These are phyloP conservation scores for Dictyostelium citrinum DNA, from an alignment of 78 protist species.

Conservation along the genomic window DNA sequence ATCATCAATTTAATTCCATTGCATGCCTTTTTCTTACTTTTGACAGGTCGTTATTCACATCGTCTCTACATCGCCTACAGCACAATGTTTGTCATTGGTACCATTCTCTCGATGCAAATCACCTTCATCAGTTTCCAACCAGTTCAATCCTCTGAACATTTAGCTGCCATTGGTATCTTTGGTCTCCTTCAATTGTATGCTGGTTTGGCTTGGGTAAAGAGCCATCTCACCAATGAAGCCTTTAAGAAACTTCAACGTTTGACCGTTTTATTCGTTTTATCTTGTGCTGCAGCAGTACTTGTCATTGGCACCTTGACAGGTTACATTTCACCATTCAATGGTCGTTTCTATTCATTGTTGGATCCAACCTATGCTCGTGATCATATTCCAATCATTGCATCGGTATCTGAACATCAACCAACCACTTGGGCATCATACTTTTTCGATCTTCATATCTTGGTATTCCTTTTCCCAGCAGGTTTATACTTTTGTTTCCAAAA, in stretches of 20 bases:
- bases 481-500: slow-evolving; percentile 91
- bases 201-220: slow-evolving; percentile 75
- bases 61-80: slow-evolving; percentile 95
- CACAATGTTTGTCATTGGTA: slow-evolving; percentile 92
- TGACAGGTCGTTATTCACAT: slow-evolving; percentile 89
- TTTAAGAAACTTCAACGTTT: slow-evolving; percentile 39
- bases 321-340: slow-evolving; percentile 93
- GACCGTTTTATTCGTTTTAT: slow-evolving; percentile 47
- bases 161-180: slow-evolving; percentile 95
- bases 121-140: slow-evolving; percentile 96
- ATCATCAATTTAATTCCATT: slow-evolving; percentile 97
- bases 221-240: slow-evolving; percentile 32
- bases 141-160: slow-evolving; percentile 95
- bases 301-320: slow-evolving; percentile 80
- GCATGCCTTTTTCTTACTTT: slow-evolving; percentile 87
- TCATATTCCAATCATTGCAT: slow-evolving; percentile 98
- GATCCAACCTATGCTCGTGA: slow-evolving; percentile 98
- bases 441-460: slow-evolving; percentile 95
- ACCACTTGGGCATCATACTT: slow-evolving; percentile 97
- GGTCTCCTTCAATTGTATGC: slow-evolving; percentile 84
- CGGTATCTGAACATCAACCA: slow-evolving; percentile 99
- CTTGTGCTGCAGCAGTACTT: slow-evolving; percentile 40
- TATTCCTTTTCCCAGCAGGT: slow-evolving; percentile 95
- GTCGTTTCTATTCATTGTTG: slow-evolving; percentile 94
- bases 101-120: slow-evolving; percentile 91